phyloP scores from a whole-genome alignment of 1,139 yeast genomes.

The Hyphopichia khmerensis region DNA sequence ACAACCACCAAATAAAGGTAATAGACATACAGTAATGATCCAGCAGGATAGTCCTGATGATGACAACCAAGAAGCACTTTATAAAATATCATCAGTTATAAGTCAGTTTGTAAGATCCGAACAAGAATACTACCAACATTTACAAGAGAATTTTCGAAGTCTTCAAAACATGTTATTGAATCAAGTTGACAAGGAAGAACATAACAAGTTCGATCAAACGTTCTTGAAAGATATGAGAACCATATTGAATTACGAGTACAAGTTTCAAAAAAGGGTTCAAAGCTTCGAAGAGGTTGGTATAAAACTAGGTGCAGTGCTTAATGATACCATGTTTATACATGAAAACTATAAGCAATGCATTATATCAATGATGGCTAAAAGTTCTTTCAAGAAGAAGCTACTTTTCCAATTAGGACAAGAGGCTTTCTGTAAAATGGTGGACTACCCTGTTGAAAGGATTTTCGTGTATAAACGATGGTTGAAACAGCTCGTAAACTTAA shows the following conservation, averaged over 20 bases:
- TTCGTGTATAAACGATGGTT: background rate
- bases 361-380: background rate
- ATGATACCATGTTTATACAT: conserved; percentile 1
- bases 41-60: background rate
- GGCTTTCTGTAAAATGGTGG: background rate
- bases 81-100: background rate
- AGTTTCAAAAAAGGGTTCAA: background rate
- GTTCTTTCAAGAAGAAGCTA: background rate
- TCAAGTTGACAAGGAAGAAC: background rate
- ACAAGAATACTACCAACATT: background rate
- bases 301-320: background rate
- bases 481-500: background rate
- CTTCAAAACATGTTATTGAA: background rate
- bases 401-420: background rate
- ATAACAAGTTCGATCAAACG: background rate
- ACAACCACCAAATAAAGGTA: background rate
- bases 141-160: background rate
- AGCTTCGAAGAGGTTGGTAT: background rate
- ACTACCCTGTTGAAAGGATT: background rate
- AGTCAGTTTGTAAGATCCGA: background rate
- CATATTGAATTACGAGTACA: background rate
- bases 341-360: background rate
- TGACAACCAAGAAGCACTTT: background rate
- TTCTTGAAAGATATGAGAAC: background rate
- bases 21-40: background rate